phyloP scores from a whole-genome alignment of 1,284 basidiomycete species.

The Xerocomus amazonicus region DNA sequence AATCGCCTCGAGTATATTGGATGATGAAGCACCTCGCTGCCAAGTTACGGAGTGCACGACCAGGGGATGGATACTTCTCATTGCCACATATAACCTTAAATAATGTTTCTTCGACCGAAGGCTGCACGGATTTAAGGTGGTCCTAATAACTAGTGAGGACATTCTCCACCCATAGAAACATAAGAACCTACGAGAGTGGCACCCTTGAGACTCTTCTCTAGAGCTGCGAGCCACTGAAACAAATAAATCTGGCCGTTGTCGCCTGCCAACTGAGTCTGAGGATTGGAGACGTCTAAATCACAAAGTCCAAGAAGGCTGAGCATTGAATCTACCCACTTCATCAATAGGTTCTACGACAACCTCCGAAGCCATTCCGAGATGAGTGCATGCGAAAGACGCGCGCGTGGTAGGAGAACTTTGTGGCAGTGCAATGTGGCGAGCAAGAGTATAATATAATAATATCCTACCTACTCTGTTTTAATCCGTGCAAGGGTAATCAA shows the following conservation, averaged over 20 bases:
- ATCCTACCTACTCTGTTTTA: constrained; percentile 24
- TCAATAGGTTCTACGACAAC: constrained; percentile 29
- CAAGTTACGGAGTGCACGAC: constrained; percentile 80
- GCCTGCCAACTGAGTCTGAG: constrained; percentile 61
- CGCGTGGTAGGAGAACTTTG: not conserved
- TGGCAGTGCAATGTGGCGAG: constrained; percentile 19
- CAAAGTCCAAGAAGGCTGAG: not conserved
- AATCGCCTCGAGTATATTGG: constrained; percentile 82
- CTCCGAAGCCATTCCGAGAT: constrained; percentile 26
- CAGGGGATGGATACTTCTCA: constrained; percentile 71
- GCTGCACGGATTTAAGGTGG: constrained; percentile 61
- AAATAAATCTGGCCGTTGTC: constrained; percentile 80
- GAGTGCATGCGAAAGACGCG: not conserved
- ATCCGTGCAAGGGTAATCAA: constrained; percentile 18
- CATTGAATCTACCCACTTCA: constrained; percentile 24
- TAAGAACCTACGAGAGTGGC: constrained; percentile 44
- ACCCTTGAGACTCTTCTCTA: constrained; percentile 56
- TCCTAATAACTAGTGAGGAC: constrained; percentile 41
- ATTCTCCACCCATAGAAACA: not conserved
- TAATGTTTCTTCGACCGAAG: constrained; percentile 57
- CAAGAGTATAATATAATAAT: not conserved
- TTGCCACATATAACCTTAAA: constrained; percentile 61
- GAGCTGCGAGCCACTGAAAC: constrained; percentile 75
- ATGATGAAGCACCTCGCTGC: constrained; percentile 75
- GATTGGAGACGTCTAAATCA: constrained; percentile 12